Evolutionary conservation across 768 basidiomycete species (phyloP).

Genomic region (Asterophora lycoperdoides): DNA sequence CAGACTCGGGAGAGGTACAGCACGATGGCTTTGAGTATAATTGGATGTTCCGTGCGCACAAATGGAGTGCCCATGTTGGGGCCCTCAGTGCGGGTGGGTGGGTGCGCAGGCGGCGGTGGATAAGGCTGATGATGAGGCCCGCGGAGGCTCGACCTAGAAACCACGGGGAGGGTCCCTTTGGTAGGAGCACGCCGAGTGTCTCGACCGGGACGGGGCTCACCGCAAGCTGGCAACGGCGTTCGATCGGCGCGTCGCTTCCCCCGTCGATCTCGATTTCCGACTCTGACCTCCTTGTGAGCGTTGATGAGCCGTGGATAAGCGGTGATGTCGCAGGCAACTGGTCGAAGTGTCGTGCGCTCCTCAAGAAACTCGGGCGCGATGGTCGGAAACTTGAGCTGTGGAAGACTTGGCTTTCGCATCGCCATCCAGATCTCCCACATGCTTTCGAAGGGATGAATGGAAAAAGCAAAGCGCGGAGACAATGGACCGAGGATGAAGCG

Average conservation of each 20-base stretch:
- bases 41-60: constrained; percentile 61
- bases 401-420: constrained; percentile 56
- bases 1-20: constrained; percentile 68
- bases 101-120: constrained; percentile 79
- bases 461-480: constrained; percentile 37
- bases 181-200: constrained; percentile 2
- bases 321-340: constrained; percentile 51
- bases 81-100: constrained; percentile 59
- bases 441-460: constrained; percentile 15
- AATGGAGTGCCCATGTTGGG: constrained; percentile 66
- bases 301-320: constrained; percentile 51
- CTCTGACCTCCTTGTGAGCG: constrained; percentile 7
- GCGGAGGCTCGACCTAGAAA: constrained; percentile 23
- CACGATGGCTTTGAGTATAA: constrained; percentile 87
- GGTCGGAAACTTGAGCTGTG: constrained; percentile 76
- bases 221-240: constrained; percentile 18
- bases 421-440: constrained; percentile 26
- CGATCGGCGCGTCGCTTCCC: constrained; percentile 28
- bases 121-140: constrained; percentile 79
- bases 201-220: neutral
- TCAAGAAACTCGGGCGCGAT: constrained; percentile 55
- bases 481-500: constrained; percentile 44
- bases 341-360: constrained; percentile 48
- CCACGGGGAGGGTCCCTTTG: constrained; percentile 13
- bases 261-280: constrained; percentile 20